Evolutionary conservation across 345 rosid species (phyloP).

Genomic region (Kernera saxatilis): DNA sequence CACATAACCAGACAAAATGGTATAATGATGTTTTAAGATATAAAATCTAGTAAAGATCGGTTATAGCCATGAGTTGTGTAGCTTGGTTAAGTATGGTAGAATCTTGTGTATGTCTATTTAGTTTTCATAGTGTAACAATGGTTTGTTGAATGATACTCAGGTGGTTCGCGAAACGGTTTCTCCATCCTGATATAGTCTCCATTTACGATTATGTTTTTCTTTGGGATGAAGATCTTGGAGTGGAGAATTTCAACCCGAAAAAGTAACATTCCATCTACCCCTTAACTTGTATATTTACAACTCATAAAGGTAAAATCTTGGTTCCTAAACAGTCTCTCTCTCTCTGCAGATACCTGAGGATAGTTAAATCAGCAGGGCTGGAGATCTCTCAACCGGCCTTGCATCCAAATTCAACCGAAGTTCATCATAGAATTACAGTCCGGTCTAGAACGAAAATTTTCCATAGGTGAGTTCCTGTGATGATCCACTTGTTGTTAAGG

Average conservation of each 20-base stretch:
- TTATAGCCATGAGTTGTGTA: neutral
- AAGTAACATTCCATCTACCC: constrained; percentile 30
- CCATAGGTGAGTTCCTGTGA: constrained; percentile 51
- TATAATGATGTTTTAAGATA: constrained; percentile 3
- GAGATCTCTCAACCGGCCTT: constrained; percentile 99
- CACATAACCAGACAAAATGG: constrained; percentile 97
- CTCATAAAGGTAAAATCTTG: neutral
- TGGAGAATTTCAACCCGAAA: constrained; percentile 65
- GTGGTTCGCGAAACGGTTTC: constrained; percentile 99
- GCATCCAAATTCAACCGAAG: constrained; percentile 85
- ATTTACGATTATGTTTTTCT: constrained; percentile 85
- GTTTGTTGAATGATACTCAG: constrained; percentile 32
- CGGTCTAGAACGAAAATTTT: constrained; percentile 69
- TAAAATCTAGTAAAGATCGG: neutral
- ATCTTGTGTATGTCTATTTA: neutral
- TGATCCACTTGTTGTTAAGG: neutral
- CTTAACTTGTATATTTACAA: neutral
- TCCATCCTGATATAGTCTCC: constrained; percentile 85
- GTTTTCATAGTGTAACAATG: neutral
- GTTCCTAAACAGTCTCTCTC: constrained; percentile 11
- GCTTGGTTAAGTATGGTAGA: neutral
- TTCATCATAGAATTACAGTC: constrained; percentile 90
- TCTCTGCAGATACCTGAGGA: constrained; percentile 57
- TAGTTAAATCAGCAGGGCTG: constrained; percentile 70
- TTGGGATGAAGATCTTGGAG: constrained; percentile 99